phyloP scores from a whole-genome alignment of 2,329 filamentous ascomycete genomes.

The Colletotrichum navitas region DNA sequence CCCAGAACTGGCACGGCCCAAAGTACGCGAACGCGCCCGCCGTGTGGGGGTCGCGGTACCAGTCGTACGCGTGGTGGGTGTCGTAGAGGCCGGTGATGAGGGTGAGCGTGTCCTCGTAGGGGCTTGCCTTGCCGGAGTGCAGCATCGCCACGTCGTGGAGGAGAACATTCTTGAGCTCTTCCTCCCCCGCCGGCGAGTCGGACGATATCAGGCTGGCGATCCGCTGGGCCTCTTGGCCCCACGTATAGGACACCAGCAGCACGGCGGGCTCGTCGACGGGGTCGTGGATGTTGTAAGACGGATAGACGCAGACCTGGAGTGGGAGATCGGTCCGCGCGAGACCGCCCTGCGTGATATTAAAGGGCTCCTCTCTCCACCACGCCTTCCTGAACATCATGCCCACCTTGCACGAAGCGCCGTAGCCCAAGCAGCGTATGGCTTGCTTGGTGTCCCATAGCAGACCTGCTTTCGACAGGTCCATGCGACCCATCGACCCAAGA shows the following conservation, averaged over 20 bases:
- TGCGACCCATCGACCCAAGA: slow-evolving; percentile 46
- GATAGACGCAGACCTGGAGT: slow-evolving; percentile 49
- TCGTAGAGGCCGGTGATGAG: slow-evolving; percentile 1
- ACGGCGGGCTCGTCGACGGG: slow-evolving; percentile 45
- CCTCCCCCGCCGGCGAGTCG: not conserved
- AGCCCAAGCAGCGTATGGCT: slow-evolving; percentile 48
- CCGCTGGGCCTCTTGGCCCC: slow-evolving; percentile 50
- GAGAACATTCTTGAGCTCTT: slow-evolving; percentile 27
- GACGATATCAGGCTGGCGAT: slow-evolving; percentile 44
- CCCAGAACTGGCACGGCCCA: slow-evolving; percentile 54
- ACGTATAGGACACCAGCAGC: slow-evolving; percentile 51
- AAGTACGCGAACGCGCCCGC: slow-evolving; percentile 57
- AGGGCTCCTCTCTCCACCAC: slow-evolving; percentile 48
- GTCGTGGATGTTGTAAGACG: slow-evolving; percentile 49
- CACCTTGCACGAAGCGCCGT: slow-evolving; percentile 50
- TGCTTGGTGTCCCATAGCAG: slow-evolving; percentile 17
- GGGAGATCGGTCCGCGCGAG: slow-evolving; percentile 46
- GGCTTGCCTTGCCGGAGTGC: not conserved
- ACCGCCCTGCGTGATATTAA: slow-evolving; percentile 1
- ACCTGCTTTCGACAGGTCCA: slow-evolving; percentile 44
- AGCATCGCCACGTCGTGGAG: slow-evolving; percentile 36
- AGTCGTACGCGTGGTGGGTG: slow-evolving; percentile 52
- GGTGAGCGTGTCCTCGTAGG: not conserved
- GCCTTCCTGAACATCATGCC: slow-evolving; percentile 51
- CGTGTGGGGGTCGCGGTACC: slow-evolving; percentile 52